phyloP scores from a whole-genome alignment of 306 rosid genomes.

The Alnus rubra region DNA sequence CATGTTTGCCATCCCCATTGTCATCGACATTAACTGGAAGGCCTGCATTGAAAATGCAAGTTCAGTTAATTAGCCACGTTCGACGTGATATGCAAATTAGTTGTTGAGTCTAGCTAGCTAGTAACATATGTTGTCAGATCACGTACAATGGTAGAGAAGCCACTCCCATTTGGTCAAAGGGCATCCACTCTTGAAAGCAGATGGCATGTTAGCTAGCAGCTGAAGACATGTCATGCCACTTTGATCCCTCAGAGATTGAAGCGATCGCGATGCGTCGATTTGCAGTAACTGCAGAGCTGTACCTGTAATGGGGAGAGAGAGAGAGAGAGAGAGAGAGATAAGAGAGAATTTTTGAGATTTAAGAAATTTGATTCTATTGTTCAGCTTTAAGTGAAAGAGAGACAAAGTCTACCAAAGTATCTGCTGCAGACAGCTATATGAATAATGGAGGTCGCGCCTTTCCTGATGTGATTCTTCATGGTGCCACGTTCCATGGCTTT shows the following conservation, averaged over 20 bases:
- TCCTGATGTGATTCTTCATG: background rate
- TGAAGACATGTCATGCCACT: constrained; percentile 29
- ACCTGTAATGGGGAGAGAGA: background rate
- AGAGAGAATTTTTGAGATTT: background rate
- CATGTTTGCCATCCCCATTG: no score
- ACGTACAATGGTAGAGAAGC: constrained; percentile 9
- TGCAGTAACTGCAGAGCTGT: constrained; percentile 1
- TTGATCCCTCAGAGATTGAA: background rate
- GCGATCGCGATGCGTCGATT: no score
- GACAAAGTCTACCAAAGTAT: constrained; percentile 19
- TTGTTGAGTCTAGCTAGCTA: background rate
- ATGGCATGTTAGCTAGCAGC: constrained; percentile 22
- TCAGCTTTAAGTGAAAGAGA: background rate
- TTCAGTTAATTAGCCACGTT: background rate
- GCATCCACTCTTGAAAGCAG: constrained; percentile 27
- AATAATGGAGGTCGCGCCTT: constrained; percentile 18
- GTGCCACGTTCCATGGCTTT: background rate
- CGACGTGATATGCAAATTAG: no score
- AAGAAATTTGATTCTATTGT: background rate
- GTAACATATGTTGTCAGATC: background rate
- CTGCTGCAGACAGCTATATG: constrained; percentile 28
- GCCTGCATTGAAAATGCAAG: background rate
- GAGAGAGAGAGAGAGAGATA: background rate
- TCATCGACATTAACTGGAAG: background rate
- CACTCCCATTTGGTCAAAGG: background rate